These are phyloP conservation scores for Akanthomyces dipterigenus DNA, from an alignment of 2,329 filamentous ascomycete genomes.

Conservation along the genomic window DNA sequence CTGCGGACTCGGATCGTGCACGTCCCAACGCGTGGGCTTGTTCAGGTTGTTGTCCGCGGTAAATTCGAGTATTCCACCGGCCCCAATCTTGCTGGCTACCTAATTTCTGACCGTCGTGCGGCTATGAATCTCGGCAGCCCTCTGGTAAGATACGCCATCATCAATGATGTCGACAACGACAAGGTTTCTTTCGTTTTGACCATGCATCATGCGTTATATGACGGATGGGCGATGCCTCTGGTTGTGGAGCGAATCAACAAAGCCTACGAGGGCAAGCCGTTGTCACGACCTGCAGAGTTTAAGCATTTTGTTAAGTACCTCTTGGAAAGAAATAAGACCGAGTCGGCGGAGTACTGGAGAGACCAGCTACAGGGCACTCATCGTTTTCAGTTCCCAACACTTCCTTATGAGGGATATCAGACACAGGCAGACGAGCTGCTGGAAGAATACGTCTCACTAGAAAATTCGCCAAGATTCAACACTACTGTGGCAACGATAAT, in stretches of 20 bases:
- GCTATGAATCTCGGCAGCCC: constrained; percentile 38
- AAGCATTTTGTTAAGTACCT: constrained; percentile 45
- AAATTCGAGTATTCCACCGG: constrained; percentile 29
- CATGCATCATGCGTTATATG: constrained; percentile 51
- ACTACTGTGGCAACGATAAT: constrained; percentile 50
- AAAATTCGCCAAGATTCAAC: constrained; percentile 27
- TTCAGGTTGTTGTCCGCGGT: constrained; percentile 40
- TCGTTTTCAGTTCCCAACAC: constrained; percentile 40
- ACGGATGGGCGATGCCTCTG: constrained; percentile 49
- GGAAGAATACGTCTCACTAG: constrained; percentile 42
- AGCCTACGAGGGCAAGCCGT: constrained; percentile 30
- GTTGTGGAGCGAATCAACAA: constrained; percentile 42
- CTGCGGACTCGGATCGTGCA: constrained; percentile 45
- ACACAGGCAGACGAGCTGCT: constrained; percentile 45
- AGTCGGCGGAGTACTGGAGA: constrained; percentile 40
- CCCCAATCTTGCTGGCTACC: constrained; percentile 31
- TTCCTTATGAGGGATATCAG: constrained; percentile 42
- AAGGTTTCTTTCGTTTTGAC: constrained; percentile 43
- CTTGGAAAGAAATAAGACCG: constrained; percentile 27
- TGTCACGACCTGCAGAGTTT: constrained; percentile 34
- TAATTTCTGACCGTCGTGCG: constrained; percentile 32
- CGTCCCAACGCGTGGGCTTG: constrained; percentile 33
- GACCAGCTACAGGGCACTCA: constrained; percentile 37
- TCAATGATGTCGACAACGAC: constrained; percentile 25
- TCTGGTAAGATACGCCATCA: constrained; percentile 39